These are phyloP conservation scores for Fusarium equiseti DNA, from an alignment of 2,329 filamentous ascomycete species.

Conservation along the genomic window DNA sequence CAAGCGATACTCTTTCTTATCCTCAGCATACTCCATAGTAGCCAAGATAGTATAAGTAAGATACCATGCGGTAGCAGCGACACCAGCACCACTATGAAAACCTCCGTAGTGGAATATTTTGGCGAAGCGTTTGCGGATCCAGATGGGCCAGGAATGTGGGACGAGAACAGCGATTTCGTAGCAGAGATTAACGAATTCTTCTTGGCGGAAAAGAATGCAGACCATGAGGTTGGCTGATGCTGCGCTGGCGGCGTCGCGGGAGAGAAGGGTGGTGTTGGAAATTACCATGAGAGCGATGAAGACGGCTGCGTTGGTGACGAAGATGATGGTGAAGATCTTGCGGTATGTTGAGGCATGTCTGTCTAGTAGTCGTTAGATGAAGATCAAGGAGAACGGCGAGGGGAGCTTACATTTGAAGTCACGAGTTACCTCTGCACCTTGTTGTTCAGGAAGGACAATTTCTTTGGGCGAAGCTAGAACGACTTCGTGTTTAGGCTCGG, in stretches of 20 bases:
- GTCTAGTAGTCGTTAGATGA: not conserved
- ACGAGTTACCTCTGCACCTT: not conserved
- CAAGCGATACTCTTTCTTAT: conserved; percentile 1
- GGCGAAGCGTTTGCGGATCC: not conserved
- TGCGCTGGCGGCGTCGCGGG: conserved; percentile 18
- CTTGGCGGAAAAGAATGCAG: conserved; percentile 20
- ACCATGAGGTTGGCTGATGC: conserved; percentile 28
- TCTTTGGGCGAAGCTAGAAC: not conserved
- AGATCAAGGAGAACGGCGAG: too few relatives aligned
- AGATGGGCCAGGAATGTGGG: conserved; percentile 16
- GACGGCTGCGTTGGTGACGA: not conserved
- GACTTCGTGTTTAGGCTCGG: not conserved
- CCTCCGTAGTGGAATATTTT: conserved; percentile 24
- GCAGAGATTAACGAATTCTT: conserved; percentile 22
- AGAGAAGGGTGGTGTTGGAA: not conserved
- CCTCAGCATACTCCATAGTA: conserved; percentile 4
- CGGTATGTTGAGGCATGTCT: conserved; percentile 13
- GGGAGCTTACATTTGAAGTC: not conserved
- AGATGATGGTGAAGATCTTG: conserved; percentile 8
- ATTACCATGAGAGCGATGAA: not conserved
- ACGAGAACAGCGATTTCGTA: conserved; percentile 20
- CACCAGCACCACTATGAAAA: conserved; percentile 23
- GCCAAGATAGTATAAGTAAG: conserved; percentile 12
- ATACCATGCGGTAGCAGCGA: conserved; percentile 18
- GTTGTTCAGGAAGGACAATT: conserved; percentile 1